These are phyloP conservation scores for Rhododendron simsii DNA, from an alignment of 148 eudicot species.

Conservation along the genomic window DNA sequence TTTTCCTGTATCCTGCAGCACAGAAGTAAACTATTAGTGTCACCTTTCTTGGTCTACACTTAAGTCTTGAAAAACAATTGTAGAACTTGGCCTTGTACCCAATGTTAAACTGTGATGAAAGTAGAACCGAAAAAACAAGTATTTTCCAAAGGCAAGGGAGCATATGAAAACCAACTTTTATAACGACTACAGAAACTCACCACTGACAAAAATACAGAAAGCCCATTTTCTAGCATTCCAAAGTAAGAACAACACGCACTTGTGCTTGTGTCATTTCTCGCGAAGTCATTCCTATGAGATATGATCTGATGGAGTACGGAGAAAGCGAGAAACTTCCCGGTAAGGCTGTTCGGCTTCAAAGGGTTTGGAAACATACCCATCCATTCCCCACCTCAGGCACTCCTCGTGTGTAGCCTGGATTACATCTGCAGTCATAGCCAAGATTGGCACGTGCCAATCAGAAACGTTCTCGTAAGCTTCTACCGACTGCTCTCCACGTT, in stretches of 20 bases:
- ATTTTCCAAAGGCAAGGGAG: too few relatives aligned
- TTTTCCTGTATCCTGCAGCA: neutral
- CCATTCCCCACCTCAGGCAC: slow-evolving; percentile 77
- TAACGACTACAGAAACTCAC: slow-evolving; percentile 25
- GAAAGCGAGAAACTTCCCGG: slow-evolving; percentile 77
- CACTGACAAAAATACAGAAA: slow-evolving; percentile 13
- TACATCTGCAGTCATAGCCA: slow-evolving; percentile 98
- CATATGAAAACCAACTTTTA: neutral
- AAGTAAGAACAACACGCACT: slow-evolving; percentile 23
- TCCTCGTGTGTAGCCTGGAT: slow-evolving; percentile 91
- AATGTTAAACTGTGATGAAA: neutral
- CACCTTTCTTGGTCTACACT: neutral
- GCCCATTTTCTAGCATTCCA: slow-evolving; percentile 16
- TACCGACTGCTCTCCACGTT: slow-evolving; percentile 17
- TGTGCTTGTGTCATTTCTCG: slow-evolving; percentile 11
- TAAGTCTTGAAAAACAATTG: neutral
- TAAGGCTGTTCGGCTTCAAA: slow-evolving; percentile 89
- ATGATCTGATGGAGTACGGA: slow-evolving; percentile 25
- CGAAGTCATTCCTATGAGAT: slow-evolving; percentile 24
- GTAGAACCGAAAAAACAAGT: too few relatives aligned
- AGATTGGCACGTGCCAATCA: slow-evolving; percentile 75
- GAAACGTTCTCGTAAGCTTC: slow-evolving; percentile 32
- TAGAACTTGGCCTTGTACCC: too few relatives aligned
- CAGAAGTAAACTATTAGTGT: neutral
- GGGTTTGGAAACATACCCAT: slow-evolving; percentile 98